Percentiles rank a stretch among this genome's conserved stretches.
Conservation (phyloP, 2,329 filamentous ascomycete genomes). For the Scedosporium aurantiacum region DNA sequence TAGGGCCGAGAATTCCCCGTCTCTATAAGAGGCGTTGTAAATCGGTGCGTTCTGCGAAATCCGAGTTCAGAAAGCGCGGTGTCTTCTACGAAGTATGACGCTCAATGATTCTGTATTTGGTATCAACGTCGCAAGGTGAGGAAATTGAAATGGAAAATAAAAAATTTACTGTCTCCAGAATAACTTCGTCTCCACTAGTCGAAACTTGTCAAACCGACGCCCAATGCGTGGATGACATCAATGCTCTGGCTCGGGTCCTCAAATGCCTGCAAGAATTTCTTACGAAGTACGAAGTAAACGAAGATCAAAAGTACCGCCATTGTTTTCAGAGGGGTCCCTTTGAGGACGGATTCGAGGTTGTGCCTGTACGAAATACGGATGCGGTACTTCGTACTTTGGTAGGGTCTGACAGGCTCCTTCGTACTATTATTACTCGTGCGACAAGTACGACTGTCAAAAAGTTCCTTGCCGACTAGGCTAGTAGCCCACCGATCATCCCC, state of each 20-base stretch:
- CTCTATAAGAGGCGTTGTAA: not conserved
- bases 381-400: not conserved
- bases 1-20: not conserved
- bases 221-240: too few relatives aligned
- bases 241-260: not conserved
- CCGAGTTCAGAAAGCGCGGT: not conserved
- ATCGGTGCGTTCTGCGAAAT: not conserved
- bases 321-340: not conserved
- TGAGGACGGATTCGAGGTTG: not conserved
- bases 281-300: too few relatives aligned
- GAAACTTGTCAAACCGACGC: too few relatives aligned
- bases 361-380: not conserved
- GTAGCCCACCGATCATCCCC: conserved; percentile 1
- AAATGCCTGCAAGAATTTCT: not conserved
- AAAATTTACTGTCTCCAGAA: too few relatives aligned
- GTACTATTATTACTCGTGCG: not conserved
- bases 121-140: too few relatives aligned
- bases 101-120: too few relatives aligned
- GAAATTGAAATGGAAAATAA: too few relatives aligned
- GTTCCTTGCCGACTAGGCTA: conserved; percentile 2
- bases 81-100: not conserved
- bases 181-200: too few relatives aligned
- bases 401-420: not conserved
- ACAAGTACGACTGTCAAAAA: not conserved
- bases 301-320: not conserved